Evolutionary conservation across 78 protist species (phyloP).

Genomic region (Cavenderia fasciculata): DNA sequence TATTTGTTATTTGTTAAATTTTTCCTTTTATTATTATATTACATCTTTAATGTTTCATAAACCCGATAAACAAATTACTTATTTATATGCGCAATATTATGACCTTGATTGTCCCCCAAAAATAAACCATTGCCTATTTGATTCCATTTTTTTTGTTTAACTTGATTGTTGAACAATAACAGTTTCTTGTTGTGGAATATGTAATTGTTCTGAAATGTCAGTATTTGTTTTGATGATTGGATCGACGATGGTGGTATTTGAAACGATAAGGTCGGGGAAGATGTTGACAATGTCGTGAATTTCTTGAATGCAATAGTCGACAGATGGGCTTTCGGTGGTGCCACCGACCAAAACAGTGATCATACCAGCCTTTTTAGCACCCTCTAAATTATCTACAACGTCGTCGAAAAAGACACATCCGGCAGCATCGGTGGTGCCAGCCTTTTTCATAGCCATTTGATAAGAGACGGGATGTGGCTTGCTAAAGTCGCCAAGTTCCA

Average conservation of each 20-base stretch:
- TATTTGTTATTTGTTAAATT: too few relatives aligned
- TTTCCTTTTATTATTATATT: too few relatives aligned
- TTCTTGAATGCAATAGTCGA: conserved; percentile 40
- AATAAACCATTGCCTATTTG: background rate
- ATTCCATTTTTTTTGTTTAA: background rate
- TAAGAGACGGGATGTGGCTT: conserved; percentile 71
- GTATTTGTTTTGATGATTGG: too few relatives aligned
- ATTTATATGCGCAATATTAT: background rate
- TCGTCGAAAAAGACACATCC: conserved; percentile 77
- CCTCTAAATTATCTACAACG: conserved; percentile 60
- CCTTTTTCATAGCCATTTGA: conserved; percentile 74
- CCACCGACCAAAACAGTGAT: conserved; percentile 57
- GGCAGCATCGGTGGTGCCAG: conserved; percentile 45
- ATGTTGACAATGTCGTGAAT: conserved; percentile 43
- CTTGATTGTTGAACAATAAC: background rate
- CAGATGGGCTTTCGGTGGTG: conserved; percentile 5
- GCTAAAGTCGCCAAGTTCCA: conserved; percentile 46
- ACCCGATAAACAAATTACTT: background rate
- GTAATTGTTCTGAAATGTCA: too few relatives aligned
- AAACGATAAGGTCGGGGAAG: conserved; percentile 27
- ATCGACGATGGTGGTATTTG: too few relatives aligned
- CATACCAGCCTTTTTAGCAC: conserved; percentile 70
- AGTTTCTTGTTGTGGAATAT: background rate
- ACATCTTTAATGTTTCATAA: too few relatives aligned
- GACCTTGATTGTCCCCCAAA: background rate